Conservation (phyloP, 805 yeast genomes). For the Jamesozyma jinghongensis region DNA sequence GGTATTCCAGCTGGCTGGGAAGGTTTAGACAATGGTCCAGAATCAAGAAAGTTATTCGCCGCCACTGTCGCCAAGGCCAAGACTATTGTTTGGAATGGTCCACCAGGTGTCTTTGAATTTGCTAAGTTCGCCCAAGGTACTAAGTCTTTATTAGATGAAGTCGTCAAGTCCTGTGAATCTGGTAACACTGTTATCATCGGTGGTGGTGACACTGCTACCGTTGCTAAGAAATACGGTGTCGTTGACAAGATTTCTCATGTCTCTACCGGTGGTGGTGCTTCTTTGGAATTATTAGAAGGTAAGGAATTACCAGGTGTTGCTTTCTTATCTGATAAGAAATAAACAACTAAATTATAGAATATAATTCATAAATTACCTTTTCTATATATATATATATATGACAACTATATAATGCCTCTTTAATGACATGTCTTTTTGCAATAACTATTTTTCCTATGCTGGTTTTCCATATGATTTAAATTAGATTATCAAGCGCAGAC, state of each 20-base stretch:
- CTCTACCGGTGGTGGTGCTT: conserved; percentile 99
- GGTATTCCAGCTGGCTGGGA: conserved; percentile 95
- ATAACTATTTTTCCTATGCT: not conserved
- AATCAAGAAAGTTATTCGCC: conserved; percentile 70
- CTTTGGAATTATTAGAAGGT: conserved; percentile 97
- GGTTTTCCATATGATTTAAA: no score
- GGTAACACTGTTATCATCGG: conserved; percentile 93
- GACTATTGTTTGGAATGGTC: conserved; percentile 99
- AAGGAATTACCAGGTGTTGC: conserved; percentile 97
- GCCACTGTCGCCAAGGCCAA: conserved; percentile 84
- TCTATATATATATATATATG: not conserved
- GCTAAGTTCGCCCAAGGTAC: conserved; percentile 89
- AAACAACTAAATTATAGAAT: conserved; percentile 7
- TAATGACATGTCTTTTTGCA: conserved; percentile 1
- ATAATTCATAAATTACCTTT: not conserved
- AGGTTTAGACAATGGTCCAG: conserved; percentile 96
- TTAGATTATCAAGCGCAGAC: conserved; percentile 6
- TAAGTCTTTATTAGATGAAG: conserved; percentile 79
- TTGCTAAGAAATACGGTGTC: conserved; percentile 96
- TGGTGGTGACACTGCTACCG: conserved; percentile 99
- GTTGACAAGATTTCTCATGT: conserved; percentile 96
- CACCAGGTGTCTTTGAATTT: conserved; percentile 99
- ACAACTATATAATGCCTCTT: conserved; percentile 1
- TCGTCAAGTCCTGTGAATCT: conserved; percentile 72
- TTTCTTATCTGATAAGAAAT: conserved; percentile 71